These are phyloP conservation scores for Raffaelea albimanens DNA, from an alignment of 2,329 filamentous ascomycete species.

Conservation along the genomic window DNA sequence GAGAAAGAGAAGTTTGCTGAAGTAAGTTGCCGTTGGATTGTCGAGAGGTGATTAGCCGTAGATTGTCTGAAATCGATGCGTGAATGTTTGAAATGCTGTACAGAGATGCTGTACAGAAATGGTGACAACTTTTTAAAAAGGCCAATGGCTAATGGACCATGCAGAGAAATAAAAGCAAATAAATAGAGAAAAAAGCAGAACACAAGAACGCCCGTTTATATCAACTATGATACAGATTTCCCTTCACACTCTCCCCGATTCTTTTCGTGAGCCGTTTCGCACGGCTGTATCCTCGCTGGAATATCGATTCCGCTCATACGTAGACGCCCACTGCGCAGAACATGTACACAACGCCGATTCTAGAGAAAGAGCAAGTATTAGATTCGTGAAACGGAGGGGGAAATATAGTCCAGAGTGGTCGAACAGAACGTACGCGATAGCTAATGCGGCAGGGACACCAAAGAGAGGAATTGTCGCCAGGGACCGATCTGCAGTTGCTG, in stretches of 20 bases:
- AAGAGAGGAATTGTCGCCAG: constrained; percentile 66
- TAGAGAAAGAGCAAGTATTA: constrained; percentile 25
- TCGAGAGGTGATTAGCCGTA: too few species aligned
- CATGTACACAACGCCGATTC: constrained; percentile 93
- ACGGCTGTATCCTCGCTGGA: not conserved
- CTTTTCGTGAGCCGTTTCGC: not conserved
- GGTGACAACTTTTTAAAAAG: not conserved
- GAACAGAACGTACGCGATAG: constrained; percentile 65
- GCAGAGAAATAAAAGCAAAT: constrained; percentile 1
- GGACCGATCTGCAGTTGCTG: constrained; percentile 61
- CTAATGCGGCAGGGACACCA: constrained; percentile 77
- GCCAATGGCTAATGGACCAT: not conserved
- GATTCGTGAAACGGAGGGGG: not conserved
- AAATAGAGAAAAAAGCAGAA: not conserved
- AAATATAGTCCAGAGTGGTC: not conserved
- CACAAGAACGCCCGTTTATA: constrained; percentile 7
- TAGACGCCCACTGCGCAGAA: constrained; percentile 98
- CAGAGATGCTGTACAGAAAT: not conserved
- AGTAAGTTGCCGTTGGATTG: too few species aligned
- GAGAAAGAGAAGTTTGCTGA: constrained; percentile 10
- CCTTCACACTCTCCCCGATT: not conserved
- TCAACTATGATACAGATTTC: constrained; percentile 30
- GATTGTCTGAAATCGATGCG: too few species aligned
- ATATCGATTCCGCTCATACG: constrained; percentile 53
- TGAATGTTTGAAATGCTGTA: too few species aligned